Conservation (phyloP, 305 asterid genomes). For the Fraxinus sp. region DNA sequence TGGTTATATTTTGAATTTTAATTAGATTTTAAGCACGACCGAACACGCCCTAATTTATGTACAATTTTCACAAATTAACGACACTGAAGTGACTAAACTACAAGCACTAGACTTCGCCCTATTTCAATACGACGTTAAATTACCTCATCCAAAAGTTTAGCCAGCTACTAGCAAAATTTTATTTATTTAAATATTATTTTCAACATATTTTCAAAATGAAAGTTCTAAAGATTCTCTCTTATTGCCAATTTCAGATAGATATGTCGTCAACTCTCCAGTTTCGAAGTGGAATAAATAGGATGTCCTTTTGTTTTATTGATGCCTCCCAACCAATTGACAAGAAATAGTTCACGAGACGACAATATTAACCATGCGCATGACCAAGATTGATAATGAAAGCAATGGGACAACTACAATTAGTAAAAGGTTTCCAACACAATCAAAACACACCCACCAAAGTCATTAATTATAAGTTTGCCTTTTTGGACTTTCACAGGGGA, state of each 20-base stretch:
- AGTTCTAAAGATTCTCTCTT: slow-evolving; percentile 22
- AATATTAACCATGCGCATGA: slow-evolving; percentile 52
- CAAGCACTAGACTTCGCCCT: background rate
- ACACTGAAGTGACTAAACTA: background rate
- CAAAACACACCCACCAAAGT: slow-evolving; percentile 57
- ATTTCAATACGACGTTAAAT: background rate
- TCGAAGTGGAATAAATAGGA: slow-evolving; percentile 29
- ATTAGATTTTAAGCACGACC: no score
- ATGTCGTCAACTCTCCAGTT: slow-evolving; percentile 35
- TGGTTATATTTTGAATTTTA: no score
- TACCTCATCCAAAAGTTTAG: background rate
- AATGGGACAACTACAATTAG: slow-evolving; percentile 44
- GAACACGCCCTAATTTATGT: background rate
- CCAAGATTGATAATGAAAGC: slow-evolving; percentile 57
- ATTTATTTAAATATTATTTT: background rate
- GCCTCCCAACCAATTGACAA: slow-evolving; percentile 30
- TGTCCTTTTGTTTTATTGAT: slow-evolving; percentile 26
- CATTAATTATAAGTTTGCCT: slow-evolving; percentile 34
- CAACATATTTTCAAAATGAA: slow-evolving; percentile 23
- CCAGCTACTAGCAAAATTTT: background rate
- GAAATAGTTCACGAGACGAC: slow-evolving; percentile 48
- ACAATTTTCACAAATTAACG: background rate
- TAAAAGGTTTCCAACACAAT: slow-evolving; percentile 56
- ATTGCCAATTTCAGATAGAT: slow-evolving; percentile 29
- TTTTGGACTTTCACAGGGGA: slow-evolving; percentile 48